Evolutionary conservation across 2,329 filamentous ascomycete species (phyloP), one percentile per base, ranked within the genome.

Genomic region (Ophiostoma perfectum): DNA sequence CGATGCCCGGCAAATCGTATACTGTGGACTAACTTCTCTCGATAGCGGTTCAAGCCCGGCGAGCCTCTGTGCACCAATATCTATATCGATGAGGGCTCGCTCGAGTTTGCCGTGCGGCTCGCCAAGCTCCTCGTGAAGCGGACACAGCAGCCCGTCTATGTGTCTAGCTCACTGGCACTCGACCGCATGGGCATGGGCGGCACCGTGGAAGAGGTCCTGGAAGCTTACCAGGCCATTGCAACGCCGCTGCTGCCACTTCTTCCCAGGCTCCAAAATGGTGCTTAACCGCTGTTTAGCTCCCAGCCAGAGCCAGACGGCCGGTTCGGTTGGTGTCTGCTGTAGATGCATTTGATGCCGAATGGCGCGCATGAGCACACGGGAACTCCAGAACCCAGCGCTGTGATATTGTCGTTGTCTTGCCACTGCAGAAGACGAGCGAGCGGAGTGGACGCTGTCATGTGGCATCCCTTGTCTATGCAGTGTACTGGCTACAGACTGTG

Each of bases 131-230:
- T 98, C 14, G 91, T 90, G n/a, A 86, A 87, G 67, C 89, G 86
- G 73, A 85, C 88, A 41, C 81, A 83, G 44, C 85, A 88, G 71
- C 93, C 93, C 0, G 88, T 91, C n/a, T 98, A 97, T 77, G 91
- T 98, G 18, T 91, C 91, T 36, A 96, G 91, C 76, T 97, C 93
- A 45, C 87, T 96, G 74, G 92, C 89, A 72, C 87, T 97, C 71
- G 85, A 86, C 14, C 87, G 83, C 74, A 84, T 88, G 5, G 90
- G 89, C 1, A 85, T 93, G 74, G 92, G 92, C 9, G 90, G 92
- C 27, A 90, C 88, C 0, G 87, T 94, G 6, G 93, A 97, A 76
- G 95, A 98, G 81, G 94, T 98, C 80, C 93, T 97, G 88, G 92
- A 94, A 75, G 92, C 90, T 0, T 89, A 97, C 74, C 87, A 86